Base-by-base conservation (phyloP, 192 early-diverging fungal genomes). In the Coemansia sp. region DNA sequence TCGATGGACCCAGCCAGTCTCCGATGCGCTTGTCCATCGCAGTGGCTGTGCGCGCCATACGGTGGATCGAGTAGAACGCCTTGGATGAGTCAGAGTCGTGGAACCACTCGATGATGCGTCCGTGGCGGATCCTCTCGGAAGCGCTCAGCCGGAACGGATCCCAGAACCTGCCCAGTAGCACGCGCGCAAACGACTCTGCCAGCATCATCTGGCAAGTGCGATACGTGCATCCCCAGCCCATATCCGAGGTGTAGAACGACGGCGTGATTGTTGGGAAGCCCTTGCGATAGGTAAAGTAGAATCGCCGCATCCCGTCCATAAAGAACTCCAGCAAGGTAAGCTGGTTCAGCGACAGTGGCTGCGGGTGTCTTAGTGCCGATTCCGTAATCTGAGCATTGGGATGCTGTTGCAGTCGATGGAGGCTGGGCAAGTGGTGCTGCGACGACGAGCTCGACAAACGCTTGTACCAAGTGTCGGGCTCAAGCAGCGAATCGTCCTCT, bases 141-240 rank as follows among this genome's bases (percentile, higher is more conserved):
- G 67, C 29, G 32, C 58, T 73, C 29, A 82, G 56, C 28, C 73
- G 69, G 67, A 82, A 82, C 49, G 82, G 76, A 14, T 79, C 77
- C 77, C 76, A 84, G 68, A 76, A 72, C 25, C 73, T 66, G 4
- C 74, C 77, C 57, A 84, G 68, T 62, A 77, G 16, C 57, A 84
- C 71, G 32, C 77, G 71, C 48, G 73, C 61, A 80, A 76, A 84
- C 32, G 73, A 67, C 67, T 76, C 71, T 11, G 82, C 82, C 17
- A 84, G 69, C 71, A 84, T 67, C 82, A 84, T 84, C 73, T 84
- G 82, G 57, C 82, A 76, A 16, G 82, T 80, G 63, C 82, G 73
- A 69, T 84, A 79, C 20, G 77, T 84, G 64, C 82, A 84, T 3
- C 82, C 82, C 82, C 82, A 84, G 30, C 82, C 82, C 71, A 80